Evolutionary conservation across 495 filamentous ascomycete genomes (phyloP).

Genomic region (Penicillium psychrofluorescens): DNA sequence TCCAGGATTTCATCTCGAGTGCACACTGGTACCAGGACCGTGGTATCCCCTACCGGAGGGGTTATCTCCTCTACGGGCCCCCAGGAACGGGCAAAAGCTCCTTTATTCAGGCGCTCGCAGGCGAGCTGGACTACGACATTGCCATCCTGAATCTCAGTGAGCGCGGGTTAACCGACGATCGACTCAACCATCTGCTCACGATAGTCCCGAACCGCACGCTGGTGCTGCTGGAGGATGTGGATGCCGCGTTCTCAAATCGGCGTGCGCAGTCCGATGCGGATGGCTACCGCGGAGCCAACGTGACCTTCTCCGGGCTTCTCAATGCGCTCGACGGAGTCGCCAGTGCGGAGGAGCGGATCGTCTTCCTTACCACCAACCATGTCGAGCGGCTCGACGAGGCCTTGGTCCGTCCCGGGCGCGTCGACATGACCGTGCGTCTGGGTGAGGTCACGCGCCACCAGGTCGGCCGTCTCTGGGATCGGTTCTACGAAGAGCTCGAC

Average conservation of each 20-base stretch:
- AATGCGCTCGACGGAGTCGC: conserved; percentile 93
- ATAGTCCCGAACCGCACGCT: conserved; percentile 83
- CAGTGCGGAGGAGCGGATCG: conserved; percentile 88
- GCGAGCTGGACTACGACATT: conserved; percentile 87
- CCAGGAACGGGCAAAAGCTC: conserved; percentile 94
- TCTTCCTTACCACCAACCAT: conserved; percentile 94
- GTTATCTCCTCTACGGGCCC: conserved; percentile 89
- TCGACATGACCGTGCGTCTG: conserved; percentile 87
- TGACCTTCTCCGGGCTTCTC: conserved; percentile 89
- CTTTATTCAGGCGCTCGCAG: conserved; percentile 92
- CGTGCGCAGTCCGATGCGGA: conserved; percentile 65
- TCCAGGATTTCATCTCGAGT: conserved; percentile 72
- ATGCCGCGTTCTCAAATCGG: conserved; percentile 83
- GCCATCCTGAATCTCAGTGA: conserved; percentile 91
- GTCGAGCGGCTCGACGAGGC: conserved; percentile 83
- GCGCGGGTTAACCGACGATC: conserved; percentile 86
- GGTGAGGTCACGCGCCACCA: conserved; percentile 83
- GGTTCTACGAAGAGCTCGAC: conserved; percentile 87
- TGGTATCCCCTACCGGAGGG: conserved; percentile 89
- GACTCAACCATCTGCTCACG: conserved; percentile 78
- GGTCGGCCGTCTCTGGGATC: conserved; percentile 81
- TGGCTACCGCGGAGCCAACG: conserved; percentile 82
- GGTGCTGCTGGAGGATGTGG: conserved; percentile 86
- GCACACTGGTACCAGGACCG: conserved; percentile 88
- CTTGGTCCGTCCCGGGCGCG: conserved; percentile 80